Evolutionary conservation across 352 stramenopile species (phyloP).

Genomic region (Globisporangium alternatum): DNA sequence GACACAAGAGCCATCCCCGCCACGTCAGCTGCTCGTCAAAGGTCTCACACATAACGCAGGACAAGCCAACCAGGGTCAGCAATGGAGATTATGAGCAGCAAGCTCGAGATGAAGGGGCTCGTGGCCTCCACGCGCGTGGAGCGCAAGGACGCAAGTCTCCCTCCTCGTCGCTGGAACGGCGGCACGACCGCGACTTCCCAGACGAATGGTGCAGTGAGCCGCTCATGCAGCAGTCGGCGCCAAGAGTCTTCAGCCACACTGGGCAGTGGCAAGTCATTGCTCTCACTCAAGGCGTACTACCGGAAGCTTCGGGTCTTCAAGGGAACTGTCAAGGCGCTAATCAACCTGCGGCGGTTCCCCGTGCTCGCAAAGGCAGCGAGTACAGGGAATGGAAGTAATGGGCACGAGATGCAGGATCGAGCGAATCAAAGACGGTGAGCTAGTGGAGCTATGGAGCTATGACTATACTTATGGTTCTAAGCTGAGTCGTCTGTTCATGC

Average conservation of each 20-base stretch:
- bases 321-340: slow-evolving; percentile 60
- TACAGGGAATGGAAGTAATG: not conserved
- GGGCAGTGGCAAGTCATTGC: slow-evolving; percentile 31
- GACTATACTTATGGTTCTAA: too few relatives aligned
- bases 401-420: not conserved
- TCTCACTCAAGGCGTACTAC: slow-evolving; percentile 69
- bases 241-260: slow-evolving; percentile 14
- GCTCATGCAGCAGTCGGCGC: not conserved
- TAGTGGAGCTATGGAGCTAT: not conserved
- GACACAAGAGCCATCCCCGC: not conserved
- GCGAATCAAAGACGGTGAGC: not conserved
- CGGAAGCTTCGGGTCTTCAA: slow-evolving; percentile 70
- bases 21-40: not conserved
- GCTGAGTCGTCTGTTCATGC: too few relatives aligned
- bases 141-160: slow-evolving; percentile 10
- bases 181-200: slow-evolving; percentile 5
- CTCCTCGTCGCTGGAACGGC: slow-evolving; percentile 29
- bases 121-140: slow-evolving; percentile 16
- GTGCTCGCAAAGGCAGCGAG: not conserved
- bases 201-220: not conserved
- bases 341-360: slow-evolving; percentile 41
- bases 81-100: slow-evolving; percentile 34
- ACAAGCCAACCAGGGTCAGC: not conserved
- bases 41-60: not conserved
- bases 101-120: slow-evolving; percentile 11